Conservation (phyloP, 306 rosid species). For the Corylus americana region DNA sequence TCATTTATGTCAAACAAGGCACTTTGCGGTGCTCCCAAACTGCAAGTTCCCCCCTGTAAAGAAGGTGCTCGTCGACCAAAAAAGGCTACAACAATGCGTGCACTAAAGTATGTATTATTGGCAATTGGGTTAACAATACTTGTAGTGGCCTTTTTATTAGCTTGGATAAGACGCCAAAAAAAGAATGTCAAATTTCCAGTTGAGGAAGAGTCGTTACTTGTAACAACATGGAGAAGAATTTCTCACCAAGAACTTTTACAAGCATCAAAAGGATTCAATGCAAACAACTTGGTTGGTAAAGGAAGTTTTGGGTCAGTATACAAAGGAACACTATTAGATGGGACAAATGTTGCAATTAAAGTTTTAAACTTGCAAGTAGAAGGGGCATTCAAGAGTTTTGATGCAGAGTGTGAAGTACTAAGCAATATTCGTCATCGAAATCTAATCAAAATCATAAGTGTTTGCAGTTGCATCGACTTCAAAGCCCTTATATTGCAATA, state of each 20-base stretch:
- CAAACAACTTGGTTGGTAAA: conserved; percentile 5
- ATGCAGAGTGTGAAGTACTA: neutral
- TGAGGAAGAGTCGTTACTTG: no score
- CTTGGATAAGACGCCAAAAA: neutral
- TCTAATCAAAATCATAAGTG: conserved; percentile 21
- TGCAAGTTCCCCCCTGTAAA: conserved; percentile 31
- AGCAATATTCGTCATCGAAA: conserved; percentile 27
- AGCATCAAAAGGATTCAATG: no score
- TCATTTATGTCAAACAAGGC: conserved; percentile 36
- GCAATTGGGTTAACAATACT: neutral
- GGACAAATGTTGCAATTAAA: conserved; percentile 22
- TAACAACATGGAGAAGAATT: no score
- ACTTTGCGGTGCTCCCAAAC: conserved; percentile 31
- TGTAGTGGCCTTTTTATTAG: no score
- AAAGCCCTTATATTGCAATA: conserved; percentile 19
- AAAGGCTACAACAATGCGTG: neutral
- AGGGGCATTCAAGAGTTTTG: neutral
- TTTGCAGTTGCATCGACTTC: conserved; percentile 16
- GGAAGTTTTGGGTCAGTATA: conserved; percentile 22
- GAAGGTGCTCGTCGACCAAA: neutral
- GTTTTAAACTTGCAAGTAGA: conserved; percentile 20
- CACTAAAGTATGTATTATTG: neutral
- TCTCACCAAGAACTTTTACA: no score
- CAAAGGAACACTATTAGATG: conserved; percentile 24
- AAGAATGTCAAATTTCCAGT: no score